These are phyloP conservation scores for Scedosporium minutisporum DNA, from an alignment of 2,329 filamentous ascomycete species.

Conservation along the genomic window DNA sequence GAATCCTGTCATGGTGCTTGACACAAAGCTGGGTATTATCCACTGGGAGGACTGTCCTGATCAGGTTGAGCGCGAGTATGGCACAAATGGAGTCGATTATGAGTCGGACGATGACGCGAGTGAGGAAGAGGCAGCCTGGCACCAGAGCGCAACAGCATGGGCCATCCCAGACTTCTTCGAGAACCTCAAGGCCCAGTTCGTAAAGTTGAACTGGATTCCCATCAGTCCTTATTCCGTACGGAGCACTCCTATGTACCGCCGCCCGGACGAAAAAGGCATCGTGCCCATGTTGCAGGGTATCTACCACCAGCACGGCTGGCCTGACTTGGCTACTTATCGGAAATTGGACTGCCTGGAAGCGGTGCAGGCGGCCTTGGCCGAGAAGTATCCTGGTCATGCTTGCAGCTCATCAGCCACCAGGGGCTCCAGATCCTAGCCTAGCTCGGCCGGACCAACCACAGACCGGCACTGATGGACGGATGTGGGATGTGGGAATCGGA, in stretches of 20 bases:
- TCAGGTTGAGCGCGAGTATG: constrained; percentile 5
- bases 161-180: constrained; percentile 17
- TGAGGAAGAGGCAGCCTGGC: constrained; percentile 15
- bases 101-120: not conserved
- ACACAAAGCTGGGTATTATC: constrained; percentile 18
- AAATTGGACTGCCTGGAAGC: constrained; percentile 16
- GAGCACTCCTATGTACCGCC: constrained; percentile 10
- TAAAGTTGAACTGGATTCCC: constrained; percentile 4
- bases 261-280: constrained; percentile 5
- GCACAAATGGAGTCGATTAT: constrained; percentile 6
- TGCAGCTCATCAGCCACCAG: not conserved
- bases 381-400: constrained; percentile 1
- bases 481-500: no score
- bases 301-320: constrained; percentile 16
- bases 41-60: constrained; percentile 16
- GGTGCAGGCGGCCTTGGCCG: not conserved
- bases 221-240: constrained; percentile 5
- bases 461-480: no score
- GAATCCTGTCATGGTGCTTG: constrained; percentile 15
- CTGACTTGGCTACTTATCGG: constrained; percentile 12
- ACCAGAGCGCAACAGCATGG: constrained; percentile 15
- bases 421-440: not conserved
- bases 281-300: constrained; percentile 13
- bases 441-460: not conserved
- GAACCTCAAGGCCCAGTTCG: constrained; percentile 16